A percentile compares a stretch with the other conserved stretches of the same genome.
Evolutionary conservation across 1,139 yeast genomes (phyloP).

Genomic region (Suhomyces bribrorum): DNA sequence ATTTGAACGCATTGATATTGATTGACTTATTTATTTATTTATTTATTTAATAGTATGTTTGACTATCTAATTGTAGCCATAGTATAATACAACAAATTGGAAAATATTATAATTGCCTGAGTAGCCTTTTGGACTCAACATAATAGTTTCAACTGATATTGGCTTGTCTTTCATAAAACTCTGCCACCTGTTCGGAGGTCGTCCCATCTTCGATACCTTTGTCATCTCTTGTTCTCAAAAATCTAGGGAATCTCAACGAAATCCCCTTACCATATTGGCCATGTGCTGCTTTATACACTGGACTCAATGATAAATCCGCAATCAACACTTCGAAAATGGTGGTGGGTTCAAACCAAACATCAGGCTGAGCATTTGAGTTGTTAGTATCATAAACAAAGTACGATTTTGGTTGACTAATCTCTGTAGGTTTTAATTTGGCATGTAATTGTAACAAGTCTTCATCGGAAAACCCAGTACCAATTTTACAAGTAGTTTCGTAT

Average conservation of each 20-base stretch:
- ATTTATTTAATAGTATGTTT: background rate
- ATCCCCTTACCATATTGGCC: conserved; percentile 81
- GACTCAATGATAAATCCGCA: conserved; percentile 91
- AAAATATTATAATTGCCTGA: too few species aligned
- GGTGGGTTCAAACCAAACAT: conserved; percentile 95
- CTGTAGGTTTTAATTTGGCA: conserved; percentile 67
- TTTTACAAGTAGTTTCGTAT: conserved; percentile 92
- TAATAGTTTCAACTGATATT: conserved; percentile 24
- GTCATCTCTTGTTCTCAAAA: conserved; percentile 82
- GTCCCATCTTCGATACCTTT: conserved; percentile 90
- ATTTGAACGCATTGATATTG: background rate
- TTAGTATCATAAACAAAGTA: conserved; percentile 68
- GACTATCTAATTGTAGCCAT: background rate
- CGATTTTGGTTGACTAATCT: conserved; percentile 63
- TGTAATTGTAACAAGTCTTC: conserved; percentile 67
- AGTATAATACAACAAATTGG: background rate
- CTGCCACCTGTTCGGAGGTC: conserved; percentile 83
- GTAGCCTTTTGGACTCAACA: too few species aligned
- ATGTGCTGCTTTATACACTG: conserved; percentile 87
- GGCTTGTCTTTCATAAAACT: conserved; percentile 81
- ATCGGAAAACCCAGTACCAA: conserved; percentile 96
- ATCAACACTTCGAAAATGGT: conserved; percentile 86
- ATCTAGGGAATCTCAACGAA: conserved; percentile 89
- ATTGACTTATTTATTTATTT: too few species aligned
- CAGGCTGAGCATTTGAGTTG: conserved; percentile 71